A percentile compares a stretch with the other conserved stretches of the same genome.
phyloP scores from a whole-genome alignment of 768 basidiomycete species.

The Boletus rubescentipes region DNA sequence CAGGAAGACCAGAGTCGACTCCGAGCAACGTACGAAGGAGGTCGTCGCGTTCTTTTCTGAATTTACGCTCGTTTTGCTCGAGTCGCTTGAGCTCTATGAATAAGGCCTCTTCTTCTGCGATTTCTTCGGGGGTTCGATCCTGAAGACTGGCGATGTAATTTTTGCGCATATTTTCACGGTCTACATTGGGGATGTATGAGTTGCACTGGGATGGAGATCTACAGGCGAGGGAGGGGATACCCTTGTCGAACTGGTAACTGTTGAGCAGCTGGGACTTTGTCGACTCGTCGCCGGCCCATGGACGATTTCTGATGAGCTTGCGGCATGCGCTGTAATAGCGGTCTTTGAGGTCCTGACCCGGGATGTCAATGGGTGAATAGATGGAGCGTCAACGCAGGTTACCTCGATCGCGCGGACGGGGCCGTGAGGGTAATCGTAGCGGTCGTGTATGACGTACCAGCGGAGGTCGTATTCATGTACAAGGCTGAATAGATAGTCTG shows the following conservation, averaged over 20 bases:
- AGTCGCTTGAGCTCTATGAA: conserved; percentile 93
- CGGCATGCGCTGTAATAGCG: conserved; percentile 92
- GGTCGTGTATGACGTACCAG: conserved; percentile 88
- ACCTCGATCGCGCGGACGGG: conserved; percentile 69
- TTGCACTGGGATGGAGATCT: too few species aligned
- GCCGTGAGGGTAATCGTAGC: conserved; percentile 74
- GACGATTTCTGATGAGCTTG: conserved; percentile 78
- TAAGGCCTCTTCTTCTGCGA: conserved; percentile 92
- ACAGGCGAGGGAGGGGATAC: conserved; percentile 34
- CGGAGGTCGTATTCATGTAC: conserved; percentile 82
- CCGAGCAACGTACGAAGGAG: conserved; percentile 81
- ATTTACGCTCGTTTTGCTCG: conserved; percentile 87
- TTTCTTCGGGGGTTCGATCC: conserved; percentile 82
- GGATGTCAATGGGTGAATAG: neutral
- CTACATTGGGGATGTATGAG: conserved; percentile 38
- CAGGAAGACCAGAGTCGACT: conserved; percentile 82
- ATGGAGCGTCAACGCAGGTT: neutral
- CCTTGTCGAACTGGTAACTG: conserved; percentile 86
- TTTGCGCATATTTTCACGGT: conserved; percentile 85
- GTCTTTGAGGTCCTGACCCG: conserved; percentile 76
- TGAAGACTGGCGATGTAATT: conserved; percentile 86
- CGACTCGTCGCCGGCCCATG: conserved; percentile 81
- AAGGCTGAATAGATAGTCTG: conserved; percentile 84
- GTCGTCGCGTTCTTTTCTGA: conserved; percentile 86
- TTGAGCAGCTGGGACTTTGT: conserved; percentile 64